Base-by-base conservation (phyloP, 2,329 filamentous ascomycete genomes). In the Trichothecium sympodiale region DNA sequence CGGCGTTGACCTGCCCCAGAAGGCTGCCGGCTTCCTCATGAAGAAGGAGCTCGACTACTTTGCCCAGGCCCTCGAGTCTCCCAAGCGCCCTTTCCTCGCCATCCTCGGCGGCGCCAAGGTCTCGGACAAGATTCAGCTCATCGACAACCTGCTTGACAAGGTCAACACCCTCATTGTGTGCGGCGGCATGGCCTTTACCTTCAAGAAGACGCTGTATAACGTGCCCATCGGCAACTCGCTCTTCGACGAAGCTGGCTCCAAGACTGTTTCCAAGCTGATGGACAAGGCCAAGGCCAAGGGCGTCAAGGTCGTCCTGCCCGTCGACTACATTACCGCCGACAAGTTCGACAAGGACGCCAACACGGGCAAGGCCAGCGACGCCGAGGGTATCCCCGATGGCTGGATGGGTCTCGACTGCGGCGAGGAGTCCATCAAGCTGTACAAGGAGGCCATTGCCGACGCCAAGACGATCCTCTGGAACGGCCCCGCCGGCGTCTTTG, bases 11-110 rank as follows among this genome's bases (percentile, higher is more conserved):
- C 81, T 98, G 33, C 88, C 89, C 49, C 86, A 96, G 63, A 95
- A 94, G 73, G 91, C 91, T 8, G 85, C 89, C 38, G 91, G 91
- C 44, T 98, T 95, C 80, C 79, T 98, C 55, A 87, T 98, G 74
- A 98, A 98, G 83, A 98, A 96, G 74, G 91, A 98, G 67, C 83
- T 98, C 44, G 91, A 98, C 59, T 98, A 98, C 80, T 98, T 98
- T 59, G 91, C 91, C 46, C 77, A 95, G 71, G 91, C 87, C 28
- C 83, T 98, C 42, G 91, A 98, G 71, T 78, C 74, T 51, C 91
- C 91, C 43, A 74, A 93, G 69, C 80, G 89, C 38, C 91, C 91
- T 42, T 98, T 98, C 83, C 80, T 98, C 37, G 93, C 91, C 60
- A 98, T 98, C 58, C 83, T 98, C 36, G 91, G 91, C 52, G 91